Evolutionary conservation across 2,329 filamentous ascomycete genomes (phyloP).

Genomic region (Colletotrichum phormii): DNA sequence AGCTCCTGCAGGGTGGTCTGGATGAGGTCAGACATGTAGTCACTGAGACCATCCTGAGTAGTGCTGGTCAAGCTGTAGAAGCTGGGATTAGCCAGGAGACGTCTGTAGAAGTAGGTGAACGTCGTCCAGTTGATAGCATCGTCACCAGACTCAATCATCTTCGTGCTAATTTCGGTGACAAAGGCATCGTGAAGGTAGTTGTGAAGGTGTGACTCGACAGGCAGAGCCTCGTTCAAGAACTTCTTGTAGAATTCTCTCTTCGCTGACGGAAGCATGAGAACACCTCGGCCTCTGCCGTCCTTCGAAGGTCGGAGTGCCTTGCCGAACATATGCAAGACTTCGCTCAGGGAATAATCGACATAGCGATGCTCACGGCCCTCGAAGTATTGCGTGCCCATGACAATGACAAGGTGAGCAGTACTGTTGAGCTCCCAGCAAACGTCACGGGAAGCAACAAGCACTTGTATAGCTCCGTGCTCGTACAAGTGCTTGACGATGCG

Average conservation of each 20-base stretch:
- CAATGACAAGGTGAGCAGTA: slow-evolving; percentile 88
- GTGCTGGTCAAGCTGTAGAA: slow-evolving; percentile 93
- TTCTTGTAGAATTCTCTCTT: slow-evolving; percentile 99
- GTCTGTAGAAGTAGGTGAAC: slow-evolving; percentile 97
- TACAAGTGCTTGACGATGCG: slow-evolving; percentile 94
- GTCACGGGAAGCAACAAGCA: slow-evolving; percentile 81
- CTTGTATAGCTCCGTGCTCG: slow-evolving; percentile 88
- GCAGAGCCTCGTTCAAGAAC: slow-evolving; percentile 94
- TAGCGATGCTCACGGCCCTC: slow-evolving; percentile 97
- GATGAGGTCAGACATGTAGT: slow-evolving; percentile 92
- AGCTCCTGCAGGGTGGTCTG: slow-evolving; percentile 93
- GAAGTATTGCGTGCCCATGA: slow-evolving; percentile 98
- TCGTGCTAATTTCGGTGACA: slow-evolving; percentile 95
- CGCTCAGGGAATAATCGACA: slow-evolving; percentile 93
- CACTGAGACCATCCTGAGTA: slow-evolving; percentile 92
- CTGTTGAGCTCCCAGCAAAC: slow-evolving; percentile 96
- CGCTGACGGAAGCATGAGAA: slow-evolving; percentile 95
- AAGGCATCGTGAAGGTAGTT: slow-evolving; percentile 95
- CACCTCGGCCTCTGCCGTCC: slow-evolving; percentile 86
- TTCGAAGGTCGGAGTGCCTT: slow-evolving; percentile 84
- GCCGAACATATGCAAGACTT: slow-evolving; percentile 98
- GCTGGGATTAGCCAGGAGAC: slow-evolving; percentile 93
- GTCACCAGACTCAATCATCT: slow-evolving; percentile 94
- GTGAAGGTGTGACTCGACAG: slow-evolving; percentile 94
- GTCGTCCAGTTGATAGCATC: slow-evolving; percentile 99